Base-by-base conservation (phyloP, 176 grass and related monocot species). In the Carex scoparia region DNA sequence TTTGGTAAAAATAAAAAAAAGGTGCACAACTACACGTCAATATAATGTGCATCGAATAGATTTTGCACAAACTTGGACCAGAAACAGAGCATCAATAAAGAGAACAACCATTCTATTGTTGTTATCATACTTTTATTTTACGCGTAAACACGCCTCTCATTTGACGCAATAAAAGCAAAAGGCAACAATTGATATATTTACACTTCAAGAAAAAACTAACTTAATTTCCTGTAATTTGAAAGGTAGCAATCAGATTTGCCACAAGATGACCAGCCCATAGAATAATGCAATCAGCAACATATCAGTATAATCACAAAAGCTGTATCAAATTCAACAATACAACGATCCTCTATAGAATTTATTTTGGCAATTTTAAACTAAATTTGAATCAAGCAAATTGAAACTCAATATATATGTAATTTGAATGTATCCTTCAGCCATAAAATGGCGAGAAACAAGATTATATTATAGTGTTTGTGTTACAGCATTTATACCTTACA, bases 401-500 rank as follows among this genome's bases (percentile, higher is more conserved):
- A 35, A 35, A 3, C 33, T 3, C 33, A 1, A 35, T 35, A 35
- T 35, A 35, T 35, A 35, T 35, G 2, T 33, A 33, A 33, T 79
- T 79, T 18, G 13, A 58, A 58, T 79, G 57, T 58, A 79, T 79
- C 13, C 51, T 58, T 79, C 48, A 56, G 48, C 27, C 73, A 78
- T 56, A 32, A 77, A 35, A 5, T 23, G 74, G 73, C 73, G 0
- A 79, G 74, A 57, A 16, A 79, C 27, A 79, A 56, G 18, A 30
- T 9, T 35, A 18, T 35, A 46, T 19, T 72, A 7, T 44, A 32
- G 23, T 40, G 44, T 78, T 58, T 14, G 30, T 79, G 27, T 79
- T 79, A 58, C 53, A 79, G 13, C 13, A 57, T 79, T 78, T 79
- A 56, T 79, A 58, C 53, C 74, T 58, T 79, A 79, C 30, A 79